Evolutionary conservation across 768 basidiomycete species (phyloP), one percentile per base, ranked within the genome.

Genomic region (Gautieria morchelliformis): DNA sequence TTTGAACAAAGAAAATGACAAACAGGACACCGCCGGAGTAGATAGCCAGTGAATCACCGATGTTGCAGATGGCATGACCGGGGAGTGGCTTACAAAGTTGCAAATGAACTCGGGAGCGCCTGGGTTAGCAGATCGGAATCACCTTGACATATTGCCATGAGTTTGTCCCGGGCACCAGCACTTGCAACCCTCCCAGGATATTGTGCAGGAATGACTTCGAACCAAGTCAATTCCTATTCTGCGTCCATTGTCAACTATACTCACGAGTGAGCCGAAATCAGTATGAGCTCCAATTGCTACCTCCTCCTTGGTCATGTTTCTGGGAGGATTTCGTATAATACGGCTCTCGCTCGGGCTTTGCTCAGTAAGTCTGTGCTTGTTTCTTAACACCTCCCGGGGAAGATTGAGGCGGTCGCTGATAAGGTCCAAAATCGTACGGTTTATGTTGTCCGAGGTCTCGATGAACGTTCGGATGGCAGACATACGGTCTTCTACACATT

Each of bases 71-170:
- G 11, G 80, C 80, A 58, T 81, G 77, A 2, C 77, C 75, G 2
- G 78, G 77, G 45, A 83, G 65, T 2, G 82, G 82, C 78, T 72
- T 30, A 14, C 12, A 35, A 42, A 46, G 52, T 74, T 48, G 56
- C 10, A 8, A 9, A 37, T 54, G 19, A 19, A 22, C 19, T 52
- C 3, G 22, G n/a, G n/a, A n/a, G 17, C 45, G 32, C 39, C 53
- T 42, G 19, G 7, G 9, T 12, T 11, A 14, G 11, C 20, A 8
- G 22, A 8, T n/a, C 7, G 22, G 12, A 48, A 60, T 9, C 48
- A 78, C 84, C 75, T 78, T 80, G 62, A 87, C 72, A 60, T 86
- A 87, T 64, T 80, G 79, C 86, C 86, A 88, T 20, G 75, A 66
- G 22, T 82, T 77, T 6, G 75, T 64, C 14, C 80, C 83, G 1